Base-by-base conservation (phyloP, 345 rosid species). In the Erysimum cheiranthoides region DNA sequence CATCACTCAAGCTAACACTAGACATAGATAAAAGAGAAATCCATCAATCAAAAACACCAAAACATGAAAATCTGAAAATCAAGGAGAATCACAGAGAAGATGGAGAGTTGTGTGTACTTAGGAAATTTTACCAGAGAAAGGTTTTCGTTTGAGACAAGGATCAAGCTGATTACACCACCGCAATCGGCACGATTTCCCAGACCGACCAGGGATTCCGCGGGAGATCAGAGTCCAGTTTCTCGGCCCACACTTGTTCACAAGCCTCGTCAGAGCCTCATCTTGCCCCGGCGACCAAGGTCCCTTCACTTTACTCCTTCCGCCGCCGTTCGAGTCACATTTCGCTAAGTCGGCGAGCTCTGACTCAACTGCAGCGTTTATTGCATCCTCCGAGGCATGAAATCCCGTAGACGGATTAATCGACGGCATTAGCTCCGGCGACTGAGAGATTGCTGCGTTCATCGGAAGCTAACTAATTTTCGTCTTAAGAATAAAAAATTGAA, bases 131-230 rank as follows among this genome's bases (percentile, higher is more conserved):
- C 93, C 93, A 50, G 90, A 84, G 75, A 89, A 91, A 61, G 95
- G 91, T 63, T 87, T 86, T 27, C 85, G 86, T 83, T 85, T 89
- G 38, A 89, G 85, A 30, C 82, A 74, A 63, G 80, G 97, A 69
- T 91, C 91, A 43, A 91, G 95, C 82, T 91, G 95, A 72, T 91
- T 89, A 56, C 94, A 91, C 97, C 97, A 91, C 1, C 90, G 84
- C 52, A 89, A 85, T 38, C 94, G 87, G 68, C 95, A 91, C 18
- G 95, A 91, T 83, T 89, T 89, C 32, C 91, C 97, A 18, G 93
- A 86, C 13, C 91, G 86, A 73, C 95, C 90, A 1, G 93, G 89
- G 62, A 89, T 84, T 43, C 93, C 96, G 7, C 92, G 84, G 1
- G 92, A 82, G 74, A 90, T 90, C 76, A 89, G 50, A 71, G 83